A percentile compares a stretch with the other conserved stretches of the same genome.
These are phyloP conservation scores for Amanita rubescens DNA, from an alignment of 768 basidiomycete genomes.

Conservation along the genomic window DNA sequence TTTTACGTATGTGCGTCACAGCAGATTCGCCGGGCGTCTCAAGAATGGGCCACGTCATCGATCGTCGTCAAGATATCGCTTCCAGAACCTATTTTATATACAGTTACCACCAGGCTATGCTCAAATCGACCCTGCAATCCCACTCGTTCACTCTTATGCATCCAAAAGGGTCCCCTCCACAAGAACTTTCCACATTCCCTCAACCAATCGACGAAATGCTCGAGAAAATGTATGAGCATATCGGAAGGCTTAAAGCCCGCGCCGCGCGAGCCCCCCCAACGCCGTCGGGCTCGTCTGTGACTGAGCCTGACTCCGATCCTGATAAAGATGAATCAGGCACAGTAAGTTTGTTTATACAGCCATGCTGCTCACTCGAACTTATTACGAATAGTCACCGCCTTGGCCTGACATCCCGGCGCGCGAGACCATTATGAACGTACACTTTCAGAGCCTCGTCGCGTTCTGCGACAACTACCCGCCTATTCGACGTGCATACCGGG, in stretches of 20 bases:
- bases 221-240: background rate
- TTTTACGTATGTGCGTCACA: too few species aligned
- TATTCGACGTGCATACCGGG: background rate
- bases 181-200: too few species aligned
- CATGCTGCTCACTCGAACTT: background rate
- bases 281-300: conserved; percentile 1
- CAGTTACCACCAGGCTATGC: too few species aligned
- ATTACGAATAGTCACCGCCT: background rate
- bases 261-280: background rate
- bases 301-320: background rate
- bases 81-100: too few species aligned
- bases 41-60: too few species aligned
- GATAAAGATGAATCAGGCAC: conserved; percentile 1
- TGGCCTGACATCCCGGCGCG: background rate
- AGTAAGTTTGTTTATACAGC: background rate
- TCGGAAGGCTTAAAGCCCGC: background rate
- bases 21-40: too few species aligned
- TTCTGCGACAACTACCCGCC: background rate
- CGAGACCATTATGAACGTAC: background rate
- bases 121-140: too few species aligned
- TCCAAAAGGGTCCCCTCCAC: too few species aligned
- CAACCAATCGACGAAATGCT: too few species aligned
- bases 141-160: too few species aligned
- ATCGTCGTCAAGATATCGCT: too few species aligned
- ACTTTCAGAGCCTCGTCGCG: background rate